Conservation (phyloP, 768 basidiomycete species). For the Lactifluus echinatus region DNA sequence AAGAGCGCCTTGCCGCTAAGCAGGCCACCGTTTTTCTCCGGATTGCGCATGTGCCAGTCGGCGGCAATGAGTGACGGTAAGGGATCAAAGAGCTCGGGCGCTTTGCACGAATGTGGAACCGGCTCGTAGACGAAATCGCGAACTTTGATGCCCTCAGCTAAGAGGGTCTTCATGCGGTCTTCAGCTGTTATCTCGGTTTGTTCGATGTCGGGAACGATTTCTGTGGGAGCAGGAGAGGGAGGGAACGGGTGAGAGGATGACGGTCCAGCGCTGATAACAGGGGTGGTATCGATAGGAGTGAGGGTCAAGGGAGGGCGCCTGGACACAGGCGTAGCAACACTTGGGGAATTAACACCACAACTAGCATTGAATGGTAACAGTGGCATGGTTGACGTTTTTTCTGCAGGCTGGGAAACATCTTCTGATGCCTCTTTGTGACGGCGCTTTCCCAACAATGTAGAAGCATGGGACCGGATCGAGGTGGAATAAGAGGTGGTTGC, state of each 20-base stretch:
- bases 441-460: slow-evolving; percentile 1
- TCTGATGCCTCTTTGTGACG: not conserved
- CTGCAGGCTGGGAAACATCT: not conserved
- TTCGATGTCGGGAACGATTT: slow-evolving; percentile 22
- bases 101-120: slow-evolving; percentile 3
- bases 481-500: not conserved
- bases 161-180: slow-evolving; percentile 7
- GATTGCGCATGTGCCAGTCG: slow-evolving; percentile 26
- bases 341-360: not conserved
- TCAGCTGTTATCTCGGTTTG: slow-evolving; percentile 6
- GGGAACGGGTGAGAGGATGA: not conserved
- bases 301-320: not conserved
- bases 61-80: slow-evolving; percentile 22
- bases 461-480: not conserved
- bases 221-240: slow-evolving; percentile 25
- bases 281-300: not conserved
- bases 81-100: slow-evolving; percentile 24
- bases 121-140: slow-evolving; percentile 27
- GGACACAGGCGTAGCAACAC: not conserved
- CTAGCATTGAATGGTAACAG: not conserved
- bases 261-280: not conserved
- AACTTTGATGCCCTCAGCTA: slow-evolving; percentile 26
- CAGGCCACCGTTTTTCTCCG: not conserved
- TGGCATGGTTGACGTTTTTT: not conserved
- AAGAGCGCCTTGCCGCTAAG: slow-evolving; percentile 22